phyloP scores from a whole-genome alignment of 192 early-diverging fungal species.

The Paraglomus brasilianum region DNA sequence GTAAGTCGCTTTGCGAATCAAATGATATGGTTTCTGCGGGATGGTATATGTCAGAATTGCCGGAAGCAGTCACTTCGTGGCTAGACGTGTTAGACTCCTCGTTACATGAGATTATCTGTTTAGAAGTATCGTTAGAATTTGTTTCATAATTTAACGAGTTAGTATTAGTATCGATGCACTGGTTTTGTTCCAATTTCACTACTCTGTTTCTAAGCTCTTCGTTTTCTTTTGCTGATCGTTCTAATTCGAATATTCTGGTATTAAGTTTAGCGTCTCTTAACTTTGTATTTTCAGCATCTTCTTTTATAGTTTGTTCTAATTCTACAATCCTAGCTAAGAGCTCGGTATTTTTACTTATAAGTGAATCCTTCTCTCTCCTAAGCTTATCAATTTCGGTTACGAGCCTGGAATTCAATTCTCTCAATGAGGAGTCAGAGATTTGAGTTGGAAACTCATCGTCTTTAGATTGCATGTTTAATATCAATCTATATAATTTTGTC shows the following conservation, averaged over 20 bases:
- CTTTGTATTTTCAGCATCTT: neutral
- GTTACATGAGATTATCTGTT: too few relatives aligned
- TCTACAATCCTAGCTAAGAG: too few relatives aligned
- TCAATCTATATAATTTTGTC: too few relatives aligned
- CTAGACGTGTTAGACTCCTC: conserved; percentile 13
- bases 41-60: conserved; percentile 23
- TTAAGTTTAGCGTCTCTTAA: conserved; percentile 7
- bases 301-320: too few relatives aligned
- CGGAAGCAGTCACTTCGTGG: conserved; percentile 14
- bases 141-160: neutral
- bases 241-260: conserved; percentile 2
- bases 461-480: too few relatives aligned
- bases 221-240: neutral
- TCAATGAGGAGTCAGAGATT: too few relatives aligned
- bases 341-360: too few relatives aligned
- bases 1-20: neutral
- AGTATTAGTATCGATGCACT: conserved; percentile 7
- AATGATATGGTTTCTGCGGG: conserved; percentile 10
- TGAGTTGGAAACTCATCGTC: too few relatives aligned
- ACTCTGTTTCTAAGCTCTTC: neutral
- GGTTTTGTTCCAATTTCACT: conserved; percentile 3
- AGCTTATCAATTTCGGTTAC: conserved; percentile 1
- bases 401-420: conserved; percentile 5
- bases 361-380: conserved; percentile 1
- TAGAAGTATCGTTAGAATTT: too few relatives aligned